Base-by-base conservation (phyloP, 495 filamentous ascomycete genomes). In the Aspergillus coremiiformis region DNA sequence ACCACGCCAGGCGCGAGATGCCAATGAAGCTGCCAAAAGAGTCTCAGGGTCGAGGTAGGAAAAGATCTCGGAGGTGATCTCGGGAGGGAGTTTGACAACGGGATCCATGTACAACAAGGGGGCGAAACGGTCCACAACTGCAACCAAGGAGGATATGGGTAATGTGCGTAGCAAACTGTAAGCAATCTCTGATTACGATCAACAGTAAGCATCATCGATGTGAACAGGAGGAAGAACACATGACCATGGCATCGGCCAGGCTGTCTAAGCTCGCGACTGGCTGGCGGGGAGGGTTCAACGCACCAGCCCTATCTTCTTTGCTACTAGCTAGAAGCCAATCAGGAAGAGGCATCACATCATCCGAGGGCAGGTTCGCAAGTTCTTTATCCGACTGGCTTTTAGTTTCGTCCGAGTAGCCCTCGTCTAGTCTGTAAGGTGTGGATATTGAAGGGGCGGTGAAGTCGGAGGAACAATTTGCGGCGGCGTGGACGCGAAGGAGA, bases 101-200 rank as follows among this genome's bases (percentile, higher is more conserved):
- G 95, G 95, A 69, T 98, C 89, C 69, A 96, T 89, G 66, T 96
- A 90, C 21, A 95, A 83, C 5, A 88, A 80, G 7, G 85, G 87
- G 42, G 84, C 82, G 15, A 95, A 72, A 37, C 78, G 76, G 37
- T 87, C 84, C 21, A 93, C 88, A 19, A 96, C 81, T n/a, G 81
- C 76, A 14, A 84, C 82, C 45, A 95, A 82, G 11, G 82, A 79
- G 27, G 83, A 84, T 17, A 87, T 90, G 17, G 84, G 84, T 5
- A 96, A 75, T 43, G 84, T 82, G 53, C 81, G 79, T 30, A 95
- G 72, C 20, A 94, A 54, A 22, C 65, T 72, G 49, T 77, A 78
- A 22, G 73, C 74, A 47, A 80, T 62, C 55, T 78, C 77, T 80
- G 51, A n/a, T 30, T 26, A 42, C 17, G 29, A 47, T 15, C 26